These are phyloP conservation scores for Colletotrichum euphorbiae DNA, from an alignment of 2,329 filamentous ascomycete species.

Conservation along the genomic window DNA sequence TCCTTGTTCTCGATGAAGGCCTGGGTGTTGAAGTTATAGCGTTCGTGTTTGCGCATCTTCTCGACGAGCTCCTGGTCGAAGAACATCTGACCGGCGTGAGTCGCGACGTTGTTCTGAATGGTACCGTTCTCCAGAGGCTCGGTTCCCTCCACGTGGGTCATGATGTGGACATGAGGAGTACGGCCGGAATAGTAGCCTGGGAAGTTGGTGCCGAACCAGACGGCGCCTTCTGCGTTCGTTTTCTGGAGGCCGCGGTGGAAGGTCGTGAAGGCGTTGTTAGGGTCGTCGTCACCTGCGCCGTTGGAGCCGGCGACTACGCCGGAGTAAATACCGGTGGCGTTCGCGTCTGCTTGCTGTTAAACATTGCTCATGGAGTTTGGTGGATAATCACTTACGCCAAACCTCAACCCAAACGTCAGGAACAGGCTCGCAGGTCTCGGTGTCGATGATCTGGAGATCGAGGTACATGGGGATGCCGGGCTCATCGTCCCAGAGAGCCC, in stretches of 20 bases:
- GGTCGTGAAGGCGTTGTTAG: slow-evolving; percentile 9
- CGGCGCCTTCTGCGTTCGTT: slow-evolving; percentile 41
- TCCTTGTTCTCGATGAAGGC: slow-evolving; percentile 62
- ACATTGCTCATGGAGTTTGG: not conserved
- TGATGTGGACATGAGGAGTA: slow-evolving; percentile 47
- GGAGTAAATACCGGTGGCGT: slow-evolving; percentile 34
- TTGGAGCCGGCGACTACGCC: slow-evolving; percentile 25
- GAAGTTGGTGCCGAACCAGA: slow-evolving; percentile 56
- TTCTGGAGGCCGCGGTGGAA: slow-evolving; percentile 33
- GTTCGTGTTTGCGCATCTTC: slow-evolving; percentile 54
- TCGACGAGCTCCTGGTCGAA: slow-evolving; percentile 26
- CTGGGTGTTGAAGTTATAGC: slow-evolving; percentile 55
- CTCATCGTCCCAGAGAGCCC: slow-evolving; percentile 19
- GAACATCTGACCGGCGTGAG: slow-evolving; percentile 44
- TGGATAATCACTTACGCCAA: slow-evolving; percentile 18
- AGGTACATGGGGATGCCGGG: slow-evolving; percentile 25
- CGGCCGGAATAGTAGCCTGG: slow-evolving; percentile 59
- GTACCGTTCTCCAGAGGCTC: slow-evolving; percentile 24
- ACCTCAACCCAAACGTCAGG: slow-evolving; percentile 24
- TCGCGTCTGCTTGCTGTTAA: slow-evolving; percentile 14
- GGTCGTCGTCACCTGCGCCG: slow-evolving; percentile 16
- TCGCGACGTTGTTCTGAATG: slow-evolving; percentile 43
- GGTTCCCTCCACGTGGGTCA: slow-evolving; percentile 52
- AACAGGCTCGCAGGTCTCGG: slow-evolving; percentile 33
- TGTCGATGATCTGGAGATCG: slow-evolving; percentile 36